Evolutionary conservation across 1,284 basidiomycete genomes (phyloP), one percentile per base, ranked within the genome.

Genomic region (Pseudozyma hubeiensis): DNA sequence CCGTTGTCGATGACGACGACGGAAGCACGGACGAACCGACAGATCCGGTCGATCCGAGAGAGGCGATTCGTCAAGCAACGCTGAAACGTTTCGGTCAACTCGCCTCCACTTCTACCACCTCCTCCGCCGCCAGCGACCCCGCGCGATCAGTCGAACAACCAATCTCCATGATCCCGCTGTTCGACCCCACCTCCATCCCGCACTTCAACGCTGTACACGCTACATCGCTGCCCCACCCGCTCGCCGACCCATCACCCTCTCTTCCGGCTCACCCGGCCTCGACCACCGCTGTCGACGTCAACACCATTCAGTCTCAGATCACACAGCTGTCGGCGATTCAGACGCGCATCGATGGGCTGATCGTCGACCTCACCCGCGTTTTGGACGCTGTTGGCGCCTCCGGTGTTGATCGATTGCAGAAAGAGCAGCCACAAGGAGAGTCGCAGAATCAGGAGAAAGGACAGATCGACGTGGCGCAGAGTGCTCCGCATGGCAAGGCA

Each of bases 161-260:
- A 5, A 48, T 73, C 7, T 69, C 69, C 19, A 53, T 82, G 79
- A 64, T 78, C 60, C 57, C 83, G 50, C 54, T 84, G 48, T 65
- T 76, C 53, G 63, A 80, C 55, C 29, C 75, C 19, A 5, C 72
- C 43, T 29, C 63, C 41, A 63, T 84, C 64, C 14, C 72, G 43
- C n/a, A 81, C 63, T 74, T 79, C 48, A 35, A 75, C 64, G 44
- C 76, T 49, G 31, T 70, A 43, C 53, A 81, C 57, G 55, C 76
- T 58, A 9, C 76, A 40, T 9, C 74, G 35, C 60, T 80, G 47
- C 54, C 84, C 50, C 63, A 62, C 39, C 62, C 68, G 0, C 47
- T 77, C 2, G 19, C 19, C 55, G 70, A 19, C 44, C 48, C 31
- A 16, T n/a, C 11, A 4, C 47, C 33, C 40, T n/a, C 31, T 9